Base-by-base conservation (phyloP, 495 filamentous ascomycete genomes). In the Parmelia sp. region DNA sequence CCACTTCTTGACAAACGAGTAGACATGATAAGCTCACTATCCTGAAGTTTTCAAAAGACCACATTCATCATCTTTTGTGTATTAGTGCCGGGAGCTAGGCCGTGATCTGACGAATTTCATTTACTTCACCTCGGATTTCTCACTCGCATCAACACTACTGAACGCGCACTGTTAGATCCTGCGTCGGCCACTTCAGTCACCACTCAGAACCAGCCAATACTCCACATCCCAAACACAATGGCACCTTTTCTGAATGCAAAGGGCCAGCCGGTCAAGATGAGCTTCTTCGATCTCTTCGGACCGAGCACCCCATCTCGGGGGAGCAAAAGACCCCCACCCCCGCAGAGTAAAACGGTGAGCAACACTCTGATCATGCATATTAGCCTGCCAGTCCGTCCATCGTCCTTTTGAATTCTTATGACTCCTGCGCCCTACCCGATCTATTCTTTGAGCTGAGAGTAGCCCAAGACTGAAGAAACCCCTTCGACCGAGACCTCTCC, bases 271-370 rank as follows among this genome's bases (percentile, higher is more conserved):
- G 17, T 61, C 12, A 49, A 44, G 7, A 51, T 61, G 31, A 21
- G 59, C 36, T 61, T 61, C 31, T 29, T 61, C 12, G 59, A 61
- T 27, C 39, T 61, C 31, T 61, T 61, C 31, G 4, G 19, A 19
- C 19, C 14, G 23, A 12, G 2, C 36, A 23, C 42, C 12, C 8
- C 59, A 17, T 61, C 44, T 53, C 49, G 49, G 29, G 31, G 27
- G n/a, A 23, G 45, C 23, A 49, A 27, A 49, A 23, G 45, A 27
- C 25, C 3, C 6, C 8, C 49, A 19, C 1, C 1, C 3, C 1
- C 7, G 12, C 25, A 53, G 27, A 53, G 15, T 25, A 53, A 33
- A 11, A 53, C 29, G 27, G 49, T 53, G 27, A 31, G 49, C 49
- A 31, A 53, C 25, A 19, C 49, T 27, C 49, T 53, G 12, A 31